A percentile compares a stretch with the other conserved stretches of the same genome.
Conservation (phyloP, 192 early-diverging fungal genomes). For the Kickxella alabastrina region DNA sequence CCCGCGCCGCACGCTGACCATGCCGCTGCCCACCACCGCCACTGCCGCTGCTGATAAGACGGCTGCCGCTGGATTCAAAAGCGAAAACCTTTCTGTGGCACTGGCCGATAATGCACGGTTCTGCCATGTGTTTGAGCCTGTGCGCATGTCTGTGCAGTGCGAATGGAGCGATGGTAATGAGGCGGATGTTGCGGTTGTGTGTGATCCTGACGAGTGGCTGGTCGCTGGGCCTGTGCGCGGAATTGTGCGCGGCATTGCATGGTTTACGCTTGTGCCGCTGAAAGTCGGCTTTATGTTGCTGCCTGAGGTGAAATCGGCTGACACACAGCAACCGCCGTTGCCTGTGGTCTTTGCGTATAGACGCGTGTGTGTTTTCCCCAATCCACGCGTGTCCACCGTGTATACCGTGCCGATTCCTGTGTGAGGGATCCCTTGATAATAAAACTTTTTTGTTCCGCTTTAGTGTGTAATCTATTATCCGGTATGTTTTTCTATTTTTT, state of each 20-base stretch:
- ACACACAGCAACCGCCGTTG: neutral
- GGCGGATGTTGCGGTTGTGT: neutral
- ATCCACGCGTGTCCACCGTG: conserved; percentile 11
- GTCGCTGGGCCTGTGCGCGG: conserved; percentile 25
- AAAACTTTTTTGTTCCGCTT: neutral
- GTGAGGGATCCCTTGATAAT: conserved; percentile 2
- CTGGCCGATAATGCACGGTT: no score
- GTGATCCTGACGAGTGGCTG: conserved; percentile 20
- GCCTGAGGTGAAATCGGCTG: no score
- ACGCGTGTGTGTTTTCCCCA: conserved; percentile 31
- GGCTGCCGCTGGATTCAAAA: no score
- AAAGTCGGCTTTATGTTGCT: conserved; percentile 27
- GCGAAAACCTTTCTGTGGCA: no score
- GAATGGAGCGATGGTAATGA: neutral
- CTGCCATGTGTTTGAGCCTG: conserved; percentile 3
- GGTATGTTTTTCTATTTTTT: neutral
- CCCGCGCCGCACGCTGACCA: no score
- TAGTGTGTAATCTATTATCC: neutral
- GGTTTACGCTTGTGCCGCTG: conserved; percentile 35
- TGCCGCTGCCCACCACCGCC: no score
- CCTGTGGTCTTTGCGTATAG: neutral
- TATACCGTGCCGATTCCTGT: conserved; percentile 33
- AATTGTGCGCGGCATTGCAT: no score
- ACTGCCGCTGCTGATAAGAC: no score
- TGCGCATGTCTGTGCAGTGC: neutral